phyloP scores from a whole-genome alignment of 169 alveolate species.

The Plasmodium relictum region DNA sequence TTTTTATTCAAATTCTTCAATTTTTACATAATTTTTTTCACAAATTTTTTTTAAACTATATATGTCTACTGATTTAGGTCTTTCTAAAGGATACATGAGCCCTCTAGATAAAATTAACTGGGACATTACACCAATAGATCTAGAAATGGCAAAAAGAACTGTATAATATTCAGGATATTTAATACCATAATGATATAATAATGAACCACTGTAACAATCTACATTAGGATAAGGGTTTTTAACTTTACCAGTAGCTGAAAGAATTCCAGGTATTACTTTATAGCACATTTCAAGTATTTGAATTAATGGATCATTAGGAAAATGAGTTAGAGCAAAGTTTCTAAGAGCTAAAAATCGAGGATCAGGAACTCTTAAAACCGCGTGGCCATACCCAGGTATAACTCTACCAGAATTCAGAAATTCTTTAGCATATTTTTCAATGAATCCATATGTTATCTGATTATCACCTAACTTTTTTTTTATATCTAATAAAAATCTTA shows the following conservation, averaged over 20 bases:
- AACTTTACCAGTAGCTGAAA: constrained; percentile 91
- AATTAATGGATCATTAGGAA: constrained; percentile 90
- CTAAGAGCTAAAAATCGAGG: constrained; percentile 93
- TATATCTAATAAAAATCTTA: constrained; percentile 92
- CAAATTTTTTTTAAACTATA: constrained; percentile 61
- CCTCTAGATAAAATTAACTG: constrained; percentile 87
- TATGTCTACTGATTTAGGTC: constrained; percentile 87
- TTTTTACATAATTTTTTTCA: constrained; percentile 66
- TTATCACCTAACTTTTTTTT: constrained; percentile 88
- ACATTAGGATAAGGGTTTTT: constrained; percentile 98
- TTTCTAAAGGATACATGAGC: constrained; percentile 90
- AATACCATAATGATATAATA: constrained; percentile 92
- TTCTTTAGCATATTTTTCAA: constrained; percentile 84
- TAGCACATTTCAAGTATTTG: constrained; percentile 84
- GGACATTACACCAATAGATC: constrained; percentile 95
- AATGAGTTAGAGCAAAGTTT: constrained; percentile 91
- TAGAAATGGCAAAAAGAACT: constrained; percentile 95
- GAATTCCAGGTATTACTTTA: constrained; percentile 90
- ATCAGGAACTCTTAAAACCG: constrained; percentile 96
- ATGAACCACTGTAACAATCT: constrained; percentile 96
- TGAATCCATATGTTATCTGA: constrained; percentile 80
- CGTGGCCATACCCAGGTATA: constrained; percentile 98
- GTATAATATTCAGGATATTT: constrained; percentile 94
- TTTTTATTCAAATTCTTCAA: constrained; percentile 71
- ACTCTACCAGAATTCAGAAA: constrained; percentile 91